These are phyloP conservation scores for Adenanthera pavonina DNA, from an alignment of 306 rosid genomes.

Conservation along the genomic window DNA sequence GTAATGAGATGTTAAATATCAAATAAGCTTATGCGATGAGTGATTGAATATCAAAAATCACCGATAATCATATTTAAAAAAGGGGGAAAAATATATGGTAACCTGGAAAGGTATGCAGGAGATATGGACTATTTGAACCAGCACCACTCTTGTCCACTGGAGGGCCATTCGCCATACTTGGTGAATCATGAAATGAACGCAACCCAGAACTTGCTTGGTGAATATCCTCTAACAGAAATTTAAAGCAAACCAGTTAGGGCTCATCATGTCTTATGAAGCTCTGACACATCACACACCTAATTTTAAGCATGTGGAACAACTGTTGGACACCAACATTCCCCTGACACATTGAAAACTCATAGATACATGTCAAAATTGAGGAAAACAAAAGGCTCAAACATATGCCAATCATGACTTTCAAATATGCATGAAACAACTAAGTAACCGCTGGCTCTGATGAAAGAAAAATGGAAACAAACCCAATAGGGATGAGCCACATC, in stretches of 20 bases:
- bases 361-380: background rate
- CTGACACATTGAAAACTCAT: background rate
- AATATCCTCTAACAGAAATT: slow-evolving; percentile 60
- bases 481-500: background rate
- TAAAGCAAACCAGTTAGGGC: slow-evolving; percentile 36
- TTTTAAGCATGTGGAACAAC: background rate
- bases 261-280: slow-evolving; percentile 4
- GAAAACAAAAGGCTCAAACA: background rate
- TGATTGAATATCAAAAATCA: slow-evolving; percentile 6
- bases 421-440: background rate
- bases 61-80: slow-evolving; percentile 17
- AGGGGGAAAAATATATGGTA: slow-evolving; percentile 4
- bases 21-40: slow-evolving; percentile 31
- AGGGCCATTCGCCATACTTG: slow-evolving; percentile 51
- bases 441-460: background rate
- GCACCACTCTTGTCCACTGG: slow-evolving; percentile 43
- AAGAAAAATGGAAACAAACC: background rate
- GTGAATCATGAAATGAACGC: slow-evolving; percentile 44
- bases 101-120: slow-evolving; percentile 51
- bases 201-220: slow-evolving; percentile 62
- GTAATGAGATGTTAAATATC: slow-evolving; percentile 35
- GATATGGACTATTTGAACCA: slow-evolving; percentile 46
- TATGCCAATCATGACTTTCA: background rate
- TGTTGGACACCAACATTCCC: background rate
- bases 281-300: background rate